phyloP scores from a whole-genome alignment of 2,329 filamentous ascomycete genomes.

The Calonectria pseudoturangicola region DNA sequence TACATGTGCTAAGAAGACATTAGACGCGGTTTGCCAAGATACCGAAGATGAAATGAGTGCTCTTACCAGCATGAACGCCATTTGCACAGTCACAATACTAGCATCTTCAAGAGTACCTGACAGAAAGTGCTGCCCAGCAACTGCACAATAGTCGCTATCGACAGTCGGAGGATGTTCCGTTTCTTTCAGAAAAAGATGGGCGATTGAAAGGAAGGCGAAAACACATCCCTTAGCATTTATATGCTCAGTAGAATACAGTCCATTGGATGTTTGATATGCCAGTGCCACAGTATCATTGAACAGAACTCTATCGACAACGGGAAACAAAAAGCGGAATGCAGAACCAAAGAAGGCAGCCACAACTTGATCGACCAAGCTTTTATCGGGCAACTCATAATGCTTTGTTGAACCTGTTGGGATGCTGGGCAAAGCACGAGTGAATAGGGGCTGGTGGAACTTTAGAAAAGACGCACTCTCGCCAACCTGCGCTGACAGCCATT shows the following conservation, averaged over 20 bases:
- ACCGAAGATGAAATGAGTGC: neutral
- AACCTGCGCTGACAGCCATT: neutral
- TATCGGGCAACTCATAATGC: neutral
- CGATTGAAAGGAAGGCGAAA: conserved; percentile 3
- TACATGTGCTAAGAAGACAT: neutral
- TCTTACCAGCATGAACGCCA: neutral
- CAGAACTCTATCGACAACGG: neutral
- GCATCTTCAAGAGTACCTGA: neutral
- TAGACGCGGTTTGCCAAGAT: neutral
- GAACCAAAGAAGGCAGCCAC: neutral
- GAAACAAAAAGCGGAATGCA: neutral
- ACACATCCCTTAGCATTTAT: neutral
- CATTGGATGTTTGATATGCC: neutral
- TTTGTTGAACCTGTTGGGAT: neutral
- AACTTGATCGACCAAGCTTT: neutral
- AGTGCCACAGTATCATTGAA: neutral
- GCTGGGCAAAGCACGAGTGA: neutral
- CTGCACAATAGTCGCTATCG: neutral
- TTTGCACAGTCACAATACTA: neutral
- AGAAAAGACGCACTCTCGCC: neutral
- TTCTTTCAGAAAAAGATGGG: neutral
- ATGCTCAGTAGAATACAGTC: neutral
- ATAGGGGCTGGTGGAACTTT: neutral
- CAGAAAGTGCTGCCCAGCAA: neutral
- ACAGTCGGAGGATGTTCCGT: neutral